Percentiles rank a stretch among this genome's conserved stretches.
Evolutionary conservation across 768 basidiomycete genomes (phyloP).

Genomic region (Boletus reticuloceps): DNA sequence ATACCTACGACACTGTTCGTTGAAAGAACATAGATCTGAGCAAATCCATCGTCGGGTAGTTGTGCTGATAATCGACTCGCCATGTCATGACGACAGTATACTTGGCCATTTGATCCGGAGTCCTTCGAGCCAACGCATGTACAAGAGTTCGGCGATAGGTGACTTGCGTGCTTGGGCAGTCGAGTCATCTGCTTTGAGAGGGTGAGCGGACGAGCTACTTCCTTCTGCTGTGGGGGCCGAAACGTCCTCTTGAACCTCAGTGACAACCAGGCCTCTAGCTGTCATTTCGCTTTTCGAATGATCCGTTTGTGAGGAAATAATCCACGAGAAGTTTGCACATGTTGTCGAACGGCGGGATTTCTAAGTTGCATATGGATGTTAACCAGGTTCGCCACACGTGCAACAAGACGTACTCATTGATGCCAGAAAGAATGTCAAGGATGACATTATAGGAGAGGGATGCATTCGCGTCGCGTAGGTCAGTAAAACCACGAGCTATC

Average conservation of each 20-base stretch:
- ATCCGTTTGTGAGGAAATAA: slow-evolving; percentile 82
- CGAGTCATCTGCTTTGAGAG: slow-evolving; percentile 38
- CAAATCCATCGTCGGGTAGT: background rate
- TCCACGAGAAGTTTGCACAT: slow-evolving; percentile 76
- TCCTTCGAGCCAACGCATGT: slow-evolving; percentile 95
- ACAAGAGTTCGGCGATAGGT: slow-evolving; percentile 93
- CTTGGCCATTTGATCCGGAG: slow-evolving; percentile 88
- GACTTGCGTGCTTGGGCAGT: slow-evolving; percentile 57
- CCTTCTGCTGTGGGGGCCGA: slow-evolving; percentile 44
- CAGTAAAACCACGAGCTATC: slow-evolving; percentile 85
- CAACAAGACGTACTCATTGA: slow-evolving; percentile 74
- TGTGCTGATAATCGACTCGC: background rate
- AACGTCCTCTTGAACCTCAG: slow-evolving; percentile 76
- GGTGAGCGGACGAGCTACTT: slow-evolving; percentile 27
- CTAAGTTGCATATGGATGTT: slow-evolving; percentile 38
- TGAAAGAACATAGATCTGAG: background rate
- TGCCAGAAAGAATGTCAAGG: slow-evolving; percentile 84
- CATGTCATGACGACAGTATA: slow-evolving; percentile 39
- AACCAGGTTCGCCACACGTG: background rate
- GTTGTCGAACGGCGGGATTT: slow-evolving; percentile 72
- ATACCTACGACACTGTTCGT: no score
- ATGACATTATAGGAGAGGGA: slow-evolving; percentile 85
- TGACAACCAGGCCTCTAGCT: slow-evolving; percentile 76
- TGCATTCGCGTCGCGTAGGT: slow-evolving; percentile 79
- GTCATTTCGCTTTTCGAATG: slow-evolving; percentile 84